Base-by-base conservation (phyloP, 1,139 yeast genomes). In the Kodamaea arcana region DNA sequence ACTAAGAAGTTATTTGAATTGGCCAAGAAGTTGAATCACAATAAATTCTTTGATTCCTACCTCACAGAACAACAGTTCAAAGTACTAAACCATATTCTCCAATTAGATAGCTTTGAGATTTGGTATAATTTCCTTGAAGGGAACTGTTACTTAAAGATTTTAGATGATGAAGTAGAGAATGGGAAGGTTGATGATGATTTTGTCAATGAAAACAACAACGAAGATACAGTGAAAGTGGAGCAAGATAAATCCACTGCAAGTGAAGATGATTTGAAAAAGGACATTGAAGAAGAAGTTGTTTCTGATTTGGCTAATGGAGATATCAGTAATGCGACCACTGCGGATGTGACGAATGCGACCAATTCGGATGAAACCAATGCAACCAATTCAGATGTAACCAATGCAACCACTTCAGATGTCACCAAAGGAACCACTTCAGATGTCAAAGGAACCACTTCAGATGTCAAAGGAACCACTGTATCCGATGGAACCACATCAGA, bases 61-160 rank as follows among this genome's bases (percentile, higher is more conserved):
- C 60, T 83, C 37, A 78, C 79, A 29, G 75, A 78, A n/a, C 76
- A 72, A 42, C 90, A 82, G 52, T 67, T 66, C 45, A 68, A 74
- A 40, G 69, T 82, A 3, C 54, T 83, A 27, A 64, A 68, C 31
- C 58, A 66, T 39, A 58, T 82, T 27, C 40, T 64, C 35, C 42
- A 50, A 31, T 48, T 52, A 39, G 44, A 56, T 38, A 56, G 62
- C 42, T 44, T 51, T 16, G 60, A 56, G 21, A 45, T 78, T 11
- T 79, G 84, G 85, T 52, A 56, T 29, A 65, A 71, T 23, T 71
- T 80, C 42, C 58, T 80, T 34, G 74, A 72, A 27, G 83, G 83
- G 11, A 72, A 71, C 36, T 59, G 78, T 33, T 51, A 45, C 11
- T 50, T 78, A 24, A 55, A 57, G 29, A 64, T 72, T 23, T 47